phyloP scores from a whole-genome alignment of 768 basidiomycete species.

The Gymnopilus dilepis region DNA sequence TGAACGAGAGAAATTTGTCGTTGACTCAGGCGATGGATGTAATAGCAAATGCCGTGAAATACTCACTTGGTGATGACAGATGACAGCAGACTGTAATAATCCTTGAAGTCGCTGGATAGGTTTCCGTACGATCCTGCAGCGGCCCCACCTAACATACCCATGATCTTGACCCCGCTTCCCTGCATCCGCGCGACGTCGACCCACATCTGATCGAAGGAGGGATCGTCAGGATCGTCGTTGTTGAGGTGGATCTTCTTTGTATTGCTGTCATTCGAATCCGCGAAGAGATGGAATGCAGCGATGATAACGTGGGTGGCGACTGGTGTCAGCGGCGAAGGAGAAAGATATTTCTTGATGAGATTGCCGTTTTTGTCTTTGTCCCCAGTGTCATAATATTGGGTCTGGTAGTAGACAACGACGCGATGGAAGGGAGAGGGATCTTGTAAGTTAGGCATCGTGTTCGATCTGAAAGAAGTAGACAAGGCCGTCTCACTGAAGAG shows the following conservation, averaged over 20 bases:
- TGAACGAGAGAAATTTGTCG: no score
- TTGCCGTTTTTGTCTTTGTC: no score
- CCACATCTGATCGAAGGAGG: not conserved
- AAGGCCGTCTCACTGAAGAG: no score
- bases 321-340: not conserved
- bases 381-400: not conserved
- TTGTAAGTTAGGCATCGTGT: no score
- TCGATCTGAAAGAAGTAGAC: no score
- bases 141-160: not conserved
- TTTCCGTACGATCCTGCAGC: not conserved
- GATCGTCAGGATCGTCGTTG: conserved; percentile 9
- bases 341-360: not conserved
- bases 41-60: no score
- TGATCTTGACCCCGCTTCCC: not conserved
- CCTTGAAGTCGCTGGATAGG: not conserved
- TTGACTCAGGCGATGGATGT: no score
- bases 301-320: not conserved
- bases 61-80: not conserved
- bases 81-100: not conserved
- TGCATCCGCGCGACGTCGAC: not conserved
- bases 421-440: no score
- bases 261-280: no score
- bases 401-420: conserved; percentile 26
- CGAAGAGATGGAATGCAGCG: not conserved
- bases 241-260: not conserved